Evolutionary conservation across 2,329 filamentous ascomycete species (phyloP).

Genomic region (Ophiostoma triangulosporum): DNA sequence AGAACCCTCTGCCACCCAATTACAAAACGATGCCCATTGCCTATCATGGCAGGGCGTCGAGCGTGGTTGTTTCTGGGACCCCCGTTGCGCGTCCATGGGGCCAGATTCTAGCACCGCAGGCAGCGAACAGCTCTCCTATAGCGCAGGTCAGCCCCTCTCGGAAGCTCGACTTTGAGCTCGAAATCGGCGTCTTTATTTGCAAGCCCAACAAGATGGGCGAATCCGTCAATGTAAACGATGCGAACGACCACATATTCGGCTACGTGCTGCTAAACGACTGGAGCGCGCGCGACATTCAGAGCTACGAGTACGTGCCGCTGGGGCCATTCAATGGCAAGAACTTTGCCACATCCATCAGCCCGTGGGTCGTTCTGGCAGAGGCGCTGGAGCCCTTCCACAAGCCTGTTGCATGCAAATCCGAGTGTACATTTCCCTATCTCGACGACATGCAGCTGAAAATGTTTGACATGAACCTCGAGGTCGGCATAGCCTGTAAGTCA

Average conservation of each 20-base stretch:
- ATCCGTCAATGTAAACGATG: slow-evolving; percentile 47
- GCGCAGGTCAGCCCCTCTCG: not conserved
- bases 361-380: slow-evolving; percentile 67
- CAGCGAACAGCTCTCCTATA: not conserved
- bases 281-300: slow-evolving; percentile 71
- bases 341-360: slow-evolving; percentile 63
- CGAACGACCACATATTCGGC: slow-evolving; percentile 62
- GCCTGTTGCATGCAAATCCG: slow-evolving; percentile 21
- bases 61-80: slow-evolving; percentile 63
- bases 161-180: slow-evolving; percentile 66
- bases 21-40: slow-evolving; percentile 72
- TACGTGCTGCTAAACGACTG: slow-evolving; percentile 78
- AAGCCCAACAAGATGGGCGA: slow-evolving; percentile 50
- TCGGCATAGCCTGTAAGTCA: not conserved
- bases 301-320: slow-evolving; percentile 72
- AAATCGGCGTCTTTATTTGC: slow-evolving; percentile 63
- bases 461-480: slow-evolving; percentile 16
- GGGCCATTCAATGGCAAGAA: slow-evolving; percentile 79
- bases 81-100: slow-evolving; percentile 60
- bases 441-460: slow-evolving; percentile 36
- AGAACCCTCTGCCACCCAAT: slow-evolving; percentile 65
- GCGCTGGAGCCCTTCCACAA: slow-evolving; percentile 47
- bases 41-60: slow-evolving; percentile 68
- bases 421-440: slow-evolving; percentile 31
- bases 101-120: slow-evolving; percentile 43